phyloP scores from a whole-genome alignment of 345 rosid genomes.

The Bruguiera sexangula region DNA sequence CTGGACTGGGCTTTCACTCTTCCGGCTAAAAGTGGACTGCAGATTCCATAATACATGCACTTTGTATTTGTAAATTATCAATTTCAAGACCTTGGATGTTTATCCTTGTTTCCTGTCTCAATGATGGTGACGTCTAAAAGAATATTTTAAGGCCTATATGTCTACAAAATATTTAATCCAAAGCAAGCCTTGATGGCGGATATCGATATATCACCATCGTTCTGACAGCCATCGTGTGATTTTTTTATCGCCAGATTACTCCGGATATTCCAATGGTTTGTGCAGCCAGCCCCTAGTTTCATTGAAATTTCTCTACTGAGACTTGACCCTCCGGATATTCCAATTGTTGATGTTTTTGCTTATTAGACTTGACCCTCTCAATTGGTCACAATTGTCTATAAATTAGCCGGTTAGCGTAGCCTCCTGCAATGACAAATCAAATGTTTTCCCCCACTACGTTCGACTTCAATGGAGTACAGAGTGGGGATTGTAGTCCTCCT shows the following conservation, averaged over 20 bases:
- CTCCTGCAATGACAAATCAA: slow-evolving; percentile 23
- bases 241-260: background rate
- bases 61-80: background rate
- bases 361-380: background rate
- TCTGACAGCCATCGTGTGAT: background rate
- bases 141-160: background rate
- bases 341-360: background rate
- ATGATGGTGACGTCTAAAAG: background rate
- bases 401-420: slow-evolving; percentile 6
- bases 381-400: background rate
- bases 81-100: background rate
- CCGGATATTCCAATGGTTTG: slow-evolving; percentile 8
- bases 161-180: background rate
- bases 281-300: background rate
- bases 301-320: no score
- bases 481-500: slow-evolving; percentile 9
- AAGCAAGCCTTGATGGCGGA: slow-evolving; percentile 20
- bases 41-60: no score
- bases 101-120: background rate
- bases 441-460: slow-evolving; percentile 25
- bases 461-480: slow-evolving; percentile 24
- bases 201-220: slow-evolving; percentile 23
- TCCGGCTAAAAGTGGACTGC: no score
- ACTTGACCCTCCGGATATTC: no score
- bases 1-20: no score